These are phyloP conservation scores for Parietichytrium sp. DNA, from an alignment of 108 stramenopile species.

Conservation along the genomic window DNA sequence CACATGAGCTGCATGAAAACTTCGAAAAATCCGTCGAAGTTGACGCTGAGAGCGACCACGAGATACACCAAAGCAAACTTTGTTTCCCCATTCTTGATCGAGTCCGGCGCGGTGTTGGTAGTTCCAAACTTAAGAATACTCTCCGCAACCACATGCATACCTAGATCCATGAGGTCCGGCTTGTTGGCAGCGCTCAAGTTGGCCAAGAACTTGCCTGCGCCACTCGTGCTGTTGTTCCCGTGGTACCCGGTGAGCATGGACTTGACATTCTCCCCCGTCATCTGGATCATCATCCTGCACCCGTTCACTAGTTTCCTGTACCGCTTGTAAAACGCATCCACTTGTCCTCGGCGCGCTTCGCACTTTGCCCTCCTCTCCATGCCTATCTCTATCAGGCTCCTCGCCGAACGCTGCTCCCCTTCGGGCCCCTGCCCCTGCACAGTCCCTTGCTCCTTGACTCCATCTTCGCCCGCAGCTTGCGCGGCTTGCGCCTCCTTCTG, in stretches of 20 bases:
- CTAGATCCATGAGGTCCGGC: slow-evolving; percentile 23
- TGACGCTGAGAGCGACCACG: slow-evolving; percentile 18
- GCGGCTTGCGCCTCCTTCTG: background rate
- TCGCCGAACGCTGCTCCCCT: background rate
- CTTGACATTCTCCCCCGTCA: slow-evolving; percentile 29
- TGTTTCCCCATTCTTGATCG: slow-evolving; percentile 11
- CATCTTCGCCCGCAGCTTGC: background rate
- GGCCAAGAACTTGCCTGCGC: background rate
- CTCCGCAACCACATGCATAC: slow-evolving; percentile 29
- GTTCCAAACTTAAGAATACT: slow-evolving; percentile 17
- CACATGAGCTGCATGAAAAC: slow-evolving; percentile 11
- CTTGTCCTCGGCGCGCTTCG: background rate
- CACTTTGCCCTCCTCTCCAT: background rate
- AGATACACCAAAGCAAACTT: slow-evolving; percentile 33
- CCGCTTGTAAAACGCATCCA: background rate
- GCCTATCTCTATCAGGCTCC: background rate
- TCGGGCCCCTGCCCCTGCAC: no score
- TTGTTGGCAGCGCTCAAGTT: background rate
- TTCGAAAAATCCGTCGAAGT: slow-evolving; percentile 12
- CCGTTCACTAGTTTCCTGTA: slow-evolving; percentile 32
- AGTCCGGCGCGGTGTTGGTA: slow-evolving; percentile 9
- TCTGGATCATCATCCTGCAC: slow-evolving; percentile 26
- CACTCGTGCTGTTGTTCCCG: background rate
- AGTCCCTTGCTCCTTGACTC: no score
- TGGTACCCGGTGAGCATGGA: background rate